phyloP scores from a whole-genome alignment of 2,329 filamentous ascomycete species.

The Sclerotinia spermophila region DNA sequence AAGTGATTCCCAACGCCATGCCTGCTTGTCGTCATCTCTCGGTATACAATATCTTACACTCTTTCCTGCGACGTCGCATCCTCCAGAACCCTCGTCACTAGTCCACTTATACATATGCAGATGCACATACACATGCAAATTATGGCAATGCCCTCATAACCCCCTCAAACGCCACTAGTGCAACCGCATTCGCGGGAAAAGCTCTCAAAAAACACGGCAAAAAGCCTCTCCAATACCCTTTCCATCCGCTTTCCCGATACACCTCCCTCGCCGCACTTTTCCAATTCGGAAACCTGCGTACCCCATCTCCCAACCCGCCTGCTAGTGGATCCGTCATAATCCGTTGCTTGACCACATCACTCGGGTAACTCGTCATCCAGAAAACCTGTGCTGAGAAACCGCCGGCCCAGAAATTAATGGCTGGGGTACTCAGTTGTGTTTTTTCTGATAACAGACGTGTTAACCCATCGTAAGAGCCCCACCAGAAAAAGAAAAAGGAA shows the following conservation, averaged over 20 bases:
- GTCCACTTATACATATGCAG: background rate
- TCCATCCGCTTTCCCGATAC: constrained; percentile 70
- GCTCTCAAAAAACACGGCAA: constrained; percentile 89
- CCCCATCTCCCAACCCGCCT: constrained; percentile 62
- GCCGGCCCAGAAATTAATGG: constrained; percentile 95
- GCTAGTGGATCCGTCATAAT: constrained; percentile 95
- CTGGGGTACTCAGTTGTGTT: constrained; percentile 70
- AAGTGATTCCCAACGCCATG: background rate
- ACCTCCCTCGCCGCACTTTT: constrained; percentile 73
- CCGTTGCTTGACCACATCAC: constrained; percentile 90
- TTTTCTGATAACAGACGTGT: constrained; percentile 62
- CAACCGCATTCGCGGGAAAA: constrained; percentile 94
- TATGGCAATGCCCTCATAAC: constrained; percentile 65
- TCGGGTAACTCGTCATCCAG: constrained; percentile 89
- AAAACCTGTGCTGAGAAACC: constrained; percentile 91
- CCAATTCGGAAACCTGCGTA: constrained; percentile 70
- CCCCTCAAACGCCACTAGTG: constrained; percentile 87
- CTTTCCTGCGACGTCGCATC: background rate
- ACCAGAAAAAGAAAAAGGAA: constrained; percentile 96
- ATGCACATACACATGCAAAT: background rate
- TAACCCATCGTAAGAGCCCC: constrained; percentile 89
- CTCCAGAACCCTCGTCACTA: background rate
- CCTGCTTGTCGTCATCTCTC: background rate
- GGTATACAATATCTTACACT: background rate
- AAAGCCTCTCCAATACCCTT: constrained; percentile 90